phyloP scores from a whole-genome alignment of 805 yeast genomes.

The Kodamaea leandrae region DNA sequence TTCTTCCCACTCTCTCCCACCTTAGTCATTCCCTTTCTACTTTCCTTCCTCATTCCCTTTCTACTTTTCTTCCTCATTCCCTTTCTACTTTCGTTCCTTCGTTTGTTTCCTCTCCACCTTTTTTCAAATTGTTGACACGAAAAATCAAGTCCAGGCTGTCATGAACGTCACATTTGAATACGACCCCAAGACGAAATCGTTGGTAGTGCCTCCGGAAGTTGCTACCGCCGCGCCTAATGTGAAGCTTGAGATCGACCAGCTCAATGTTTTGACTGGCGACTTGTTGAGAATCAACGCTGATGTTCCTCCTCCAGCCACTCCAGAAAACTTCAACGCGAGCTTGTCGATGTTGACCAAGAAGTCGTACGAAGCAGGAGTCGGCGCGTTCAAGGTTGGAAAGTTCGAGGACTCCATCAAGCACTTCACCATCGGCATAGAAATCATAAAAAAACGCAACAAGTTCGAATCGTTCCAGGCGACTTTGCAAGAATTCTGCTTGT shows the following conservation, averaged over 20 bases:
- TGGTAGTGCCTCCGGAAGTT: slow-evolving; percentile 19
- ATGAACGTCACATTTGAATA: slow-evolving; percentile 26
- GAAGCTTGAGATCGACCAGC: slow-evolving; percentile 42
- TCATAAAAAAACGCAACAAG: slow-evolving; percentile 64
- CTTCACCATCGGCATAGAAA: slow-evolving; percentile 62
- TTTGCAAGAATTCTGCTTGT: slow-evolving; percentile 62
- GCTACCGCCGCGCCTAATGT: slow-evolving; percentile 25
- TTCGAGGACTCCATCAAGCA: slow-evolving; percentile 61
- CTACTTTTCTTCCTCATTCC: not conserved
- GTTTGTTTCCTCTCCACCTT: not conserved
- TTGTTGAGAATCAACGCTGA: slow-evolving; percentile 41
- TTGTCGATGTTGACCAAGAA: slow-evolving; percentile 59
- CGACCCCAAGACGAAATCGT: slow-evolving; percentile 28
- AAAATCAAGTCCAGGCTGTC: slow-evolving; percentile 4
- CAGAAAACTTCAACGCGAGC: slow-evolving; percentile 54
- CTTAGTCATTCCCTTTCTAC: too few relatives aligned
- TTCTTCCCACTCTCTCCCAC: too few relatives aligned
- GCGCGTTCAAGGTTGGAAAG: slow-evolving; percentile 52
- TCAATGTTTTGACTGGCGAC: slow-evolving; percentile 37
- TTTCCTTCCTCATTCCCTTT: too few relatives aligned
- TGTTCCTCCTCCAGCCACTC: slow-evolving; percentile 54
- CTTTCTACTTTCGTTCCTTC: not conserved
- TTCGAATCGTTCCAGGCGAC: slow-evolving; percentile 75
- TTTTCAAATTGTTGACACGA: not conserved
- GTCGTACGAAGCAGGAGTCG: slow-evolving; percentile 62